Percentiles rank a stretch among this genome's conserved stretches.
Conservation (phyloP, 2,329 filamentous ascomycete genomes). For the Diplodia mutila region DNA sequence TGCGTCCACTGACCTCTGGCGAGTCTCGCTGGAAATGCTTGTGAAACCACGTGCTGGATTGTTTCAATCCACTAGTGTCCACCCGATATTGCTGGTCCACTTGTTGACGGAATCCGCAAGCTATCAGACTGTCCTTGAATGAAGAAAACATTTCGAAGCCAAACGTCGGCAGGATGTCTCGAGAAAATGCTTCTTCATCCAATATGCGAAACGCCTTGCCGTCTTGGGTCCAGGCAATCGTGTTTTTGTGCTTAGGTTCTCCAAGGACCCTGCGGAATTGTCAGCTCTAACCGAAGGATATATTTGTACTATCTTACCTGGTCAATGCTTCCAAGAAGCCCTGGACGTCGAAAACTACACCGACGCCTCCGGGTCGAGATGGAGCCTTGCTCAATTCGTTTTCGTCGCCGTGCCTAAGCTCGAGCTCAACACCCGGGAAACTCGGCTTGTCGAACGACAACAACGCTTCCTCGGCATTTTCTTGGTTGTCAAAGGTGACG, state of each 20-base stretch:
- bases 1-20: neutral
- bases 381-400: neutral
- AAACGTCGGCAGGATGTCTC: neutral
- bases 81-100: neutral
- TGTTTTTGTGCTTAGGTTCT: neutral
- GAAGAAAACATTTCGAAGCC: neutral
- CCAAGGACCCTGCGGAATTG: neutral
- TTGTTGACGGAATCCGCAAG: neutral
- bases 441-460: constrained; percentile 29
- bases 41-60: neutral
- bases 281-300: neutral
- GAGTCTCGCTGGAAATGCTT: neutral
- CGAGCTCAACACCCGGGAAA: constrained; percentile 30
- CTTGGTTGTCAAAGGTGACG: constrained; percentile 30
- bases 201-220: neutral
- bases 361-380: neutral
- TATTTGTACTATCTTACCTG: constrained; percentile 34
- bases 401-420: neutral
- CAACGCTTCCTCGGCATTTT: constrained; percentile 29
- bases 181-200: neutral
- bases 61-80: neutral
- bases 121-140: neutral
- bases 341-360: neutral
- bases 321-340: neutral
- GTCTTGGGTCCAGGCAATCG: constrained; percentile 1